A percentile compares a stretch with the other conserved stretches of the same genome.
Conservation (phyloP, 73 alveolate species). For the Blepharisma japonicum region DNA sequence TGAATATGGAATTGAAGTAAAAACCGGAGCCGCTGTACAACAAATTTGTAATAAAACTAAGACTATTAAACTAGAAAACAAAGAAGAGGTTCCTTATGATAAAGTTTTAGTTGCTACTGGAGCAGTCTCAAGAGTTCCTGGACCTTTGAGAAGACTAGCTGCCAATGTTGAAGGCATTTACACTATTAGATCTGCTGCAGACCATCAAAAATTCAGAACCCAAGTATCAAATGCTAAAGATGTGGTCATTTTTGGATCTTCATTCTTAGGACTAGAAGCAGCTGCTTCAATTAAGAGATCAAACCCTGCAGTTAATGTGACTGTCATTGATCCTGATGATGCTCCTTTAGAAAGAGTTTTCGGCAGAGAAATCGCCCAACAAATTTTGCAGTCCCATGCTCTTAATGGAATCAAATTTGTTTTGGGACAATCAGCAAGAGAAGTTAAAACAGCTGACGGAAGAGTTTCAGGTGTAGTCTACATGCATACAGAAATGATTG, state of each 20-base stretch:
- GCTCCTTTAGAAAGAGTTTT: conserved; percentile 64
- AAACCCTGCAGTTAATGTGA: conserved; percentile 53
- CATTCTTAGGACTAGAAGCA: conserved; percentile 78
- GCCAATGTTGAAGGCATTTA: conserved; percentile 54
- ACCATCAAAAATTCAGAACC: conserved; percentile 51
- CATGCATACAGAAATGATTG: background rate
- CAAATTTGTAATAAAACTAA: conserved; percentile 44
- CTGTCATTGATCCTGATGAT: conserved; percentile 48
- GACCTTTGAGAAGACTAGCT: conserved; percentile 50
- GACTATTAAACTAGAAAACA: conserved; percentile 42
- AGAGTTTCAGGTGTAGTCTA: conserved; percentile 49
- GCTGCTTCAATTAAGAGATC: conserved; percentile 59
- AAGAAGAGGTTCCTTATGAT: conserved; percentile 52
- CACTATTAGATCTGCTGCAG: conserved; percentile 58
- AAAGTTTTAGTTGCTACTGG: conserved; percentile 84
- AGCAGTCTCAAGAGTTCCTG: conserved; percentile 45
- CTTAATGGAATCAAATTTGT: conserved; percentile 59
- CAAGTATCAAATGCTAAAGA: conserved; percentile 52
- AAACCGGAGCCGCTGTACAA: conserved; percentile 42
- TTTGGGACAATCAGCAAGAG: conserved; percentile 36
- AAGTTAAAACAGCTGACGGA: conserved; percentile 56
- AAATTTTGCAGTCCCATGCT: conserved; percentile 50
- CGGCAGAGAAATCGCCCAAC: conserved; percentile 68
- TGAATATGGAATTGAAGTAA: conserved; percentile 59
- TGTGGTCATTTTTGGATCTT: conserved; percentile 74